phyloP scores from a whole-genome alignment of 2,329 filamentous ascomycete species.

The Aspergillus texensis region DNA sequence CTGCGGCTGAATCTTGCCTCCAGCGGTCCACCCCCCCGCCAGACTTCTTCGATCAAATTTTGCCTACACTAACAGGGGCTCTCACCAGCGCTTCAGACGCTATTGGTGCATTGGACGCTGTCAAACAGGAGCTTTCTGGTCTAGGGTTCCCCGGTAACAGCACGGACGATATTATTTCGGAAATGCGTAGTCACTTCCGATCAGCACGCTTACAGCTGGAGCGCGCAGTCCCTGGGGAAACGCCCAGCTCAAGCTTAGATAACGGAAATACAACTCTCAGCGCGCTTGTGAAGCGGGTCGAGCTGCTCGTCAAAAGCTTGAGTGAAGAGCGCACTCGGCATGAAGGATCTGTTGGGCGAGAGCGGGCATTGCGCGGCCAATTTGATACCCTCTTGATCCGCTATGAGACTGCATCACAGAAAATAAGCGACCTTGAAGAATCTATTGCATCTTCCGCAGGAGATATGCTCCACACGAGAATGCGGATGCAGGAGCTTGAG shows the following conservation, averaged over 20 bases:
- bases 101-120: conserved; percentile 36
- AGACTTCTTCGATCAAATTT: conserved; percentile 41
- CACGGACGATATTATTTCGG: conserved; percentile 35
- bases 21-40: conserved; percentile 39
- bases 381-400: conserved; percentile 46
- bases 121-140: conserved; percentile 38
- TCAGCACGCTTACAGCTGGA: conserved; percentile 49
- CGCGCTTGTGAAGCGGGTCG: conserved; percentile 43
- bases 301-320: conserved; percentile 37
- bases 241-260: conserved; percentile 37
- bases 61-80: conserved; percentile 39
- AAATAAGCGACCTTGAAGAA: conserved; percentile 42
- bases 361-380: conserved; percentile 46
- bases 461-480: conserved; percentile 49
- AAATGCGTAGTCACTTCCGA: conserved; percentile 45
- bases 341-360: conserved; percentile 38
- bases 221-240: conserved; percentile 48
- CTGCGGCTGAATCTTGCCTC: conserved; percentile 22
- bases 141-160: conserved; percentile 43
- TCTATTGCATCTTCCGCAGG: conserved; percentile 45
- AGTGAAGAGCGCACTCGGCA: conserved; percentile 36
- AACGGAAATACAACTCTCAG: conserved; percentile 44
- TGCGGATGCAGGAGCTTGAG: conserved; percentile 47
- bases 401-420: conserved; percentile 40
- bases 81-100: conserved; percentile 43